Percentiles rank a stretch among this genome's conserved stretches.
Evolutionary conservation across 2,329 filamentous ascomycete species (phyloP).

Genomic region (Clarireedia homoeocarpa): DNA sequence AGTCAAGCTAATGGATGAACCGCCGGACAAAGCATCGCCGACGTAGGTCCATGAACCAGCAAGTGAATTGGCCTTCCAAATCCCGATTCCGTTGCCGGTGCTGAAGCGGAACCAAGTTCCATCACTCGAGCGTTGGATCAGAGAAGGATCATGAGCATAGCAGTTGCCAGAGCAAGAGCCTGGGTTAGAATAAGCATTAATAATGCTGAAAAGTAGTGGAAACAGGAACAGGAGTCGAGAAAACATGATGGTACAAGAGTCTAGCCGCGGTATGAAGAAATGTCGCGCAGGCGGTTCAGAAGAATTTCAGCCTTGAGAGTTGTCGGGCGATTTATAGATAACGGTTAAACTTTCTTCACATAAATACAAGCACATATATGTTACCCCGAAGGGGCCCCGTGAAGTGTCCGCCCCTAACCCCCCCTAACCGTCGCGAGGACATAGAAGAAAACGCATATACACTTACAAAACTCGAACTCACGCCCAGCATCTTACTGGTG

Average conservation of each 20-base stretch:
- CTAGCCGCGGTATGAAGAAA: too few relatives aligned
- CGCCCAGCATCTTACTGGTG: too few relatives aligned
- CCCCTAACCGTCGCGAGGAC: too few relatives aligned
- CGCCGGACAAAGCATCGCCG: slow-evolving; percentile 32
- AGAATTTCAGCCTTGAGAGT: too few relatives aligned
- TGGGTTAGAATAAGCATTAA: slow-evolving; percentile 29
- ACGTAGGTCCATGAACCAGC: slow-evolving; percentile 35
- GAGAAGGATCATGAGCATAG: slow-evolving; percentile 34
- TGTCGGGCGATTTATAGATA: too few relatives aligned
- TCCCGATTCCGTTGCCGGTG: slow-evolving; percentile 34
- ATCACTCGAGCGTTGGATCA: slow-evolving; percentile 34
- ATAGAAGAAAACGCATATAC: too few relatives aligned
- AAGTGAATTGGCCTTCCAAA: slow-evolving; percentile 32
- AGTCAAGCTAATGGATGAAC: slow-evolving; percentile 30
- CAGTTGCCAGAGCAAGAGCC: slow-evolving; percentile 34
- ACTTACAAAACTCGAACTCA: too few relatives aligned
- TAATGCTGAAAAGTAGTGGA: slow-evolving; percentile 3
- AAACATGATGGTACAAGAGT: neutral
- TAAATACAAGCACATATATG: too few relatives aligned
- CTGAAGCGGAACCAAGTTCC: slow-evolving; percentile 37
- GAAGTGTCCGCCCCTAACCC: too few relatives aligned
- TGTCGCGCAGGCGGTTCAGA: too few relatives aligned
- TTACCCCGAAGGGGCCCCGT: too few relatives aligned
- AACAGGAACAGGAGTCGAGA: neutral
- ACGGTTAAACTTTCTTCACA: too few relatives aligned